Base-by-base conservation (phyloP, 2,329 filamentous ascomycete genomes). In the Sporothrix inflata region DNA sequence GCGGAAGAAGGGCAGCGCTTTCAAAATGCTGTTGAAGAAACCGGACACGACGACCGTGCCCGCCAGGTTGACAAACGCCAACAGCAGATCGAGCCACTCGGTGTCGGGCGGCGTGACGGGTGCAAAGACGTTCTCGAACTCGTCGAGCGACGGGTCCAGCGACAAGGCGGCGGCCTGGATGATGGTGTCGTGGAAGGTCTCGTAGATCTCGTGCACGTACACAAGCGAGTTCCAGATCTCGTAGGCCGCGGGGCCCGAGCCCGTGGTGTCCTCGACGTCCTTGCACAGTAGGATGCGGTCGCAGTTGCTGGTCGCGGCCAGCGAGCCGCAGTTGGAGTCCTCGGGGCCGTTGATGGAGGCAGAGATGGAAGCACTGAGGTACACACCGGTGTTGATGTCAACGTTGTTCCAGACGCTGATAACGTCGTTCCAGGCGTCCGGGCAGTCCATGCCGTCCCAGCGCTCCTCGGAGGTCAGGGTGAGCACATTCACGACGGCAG, bases 381-480 rank as follows among this genome's bases (percentile, higher is more conserved):
- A 71, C 45, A 68, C n/a, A 5, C 55, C 27, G 16, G 65, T 66
- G 19, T 16, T 21, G 1, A 24, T 40, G 66, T 77, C 75, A 19
- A 67, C 71, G 3, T 74, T 73, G 0, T 49, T 42, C 77, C 77
- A 80, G 2, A 75, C 74, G 11, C 40, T 55, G 9, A 78, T 71
- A 4, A 76, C 74, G 51, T 80, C 77, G 0, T 5, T 11, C 79
- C 78, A 80, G 4, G 79, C 79, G 24, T 69, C 73, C 11, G 75
- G 71, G 1, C 74, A 69, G 57, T 77, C 72, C 42, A 81, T 14
- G 14, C 8, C 65, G 3, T 74, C 71, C 79, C 78, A 81, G 34
- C 77, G 78, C 38, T 76, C 49, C 2, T 70, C 27, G 2, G 76
- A 57, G 0, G 70, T 63, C n/a, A 69, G 65, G 27, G 72, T 49